A percentile compares a stretch with the other conserved stretches of the same genome.
phyloP scores from a whole-genome alignment of 352 stramenopile species.

The Halophytophthora polymorphica region DNA sequence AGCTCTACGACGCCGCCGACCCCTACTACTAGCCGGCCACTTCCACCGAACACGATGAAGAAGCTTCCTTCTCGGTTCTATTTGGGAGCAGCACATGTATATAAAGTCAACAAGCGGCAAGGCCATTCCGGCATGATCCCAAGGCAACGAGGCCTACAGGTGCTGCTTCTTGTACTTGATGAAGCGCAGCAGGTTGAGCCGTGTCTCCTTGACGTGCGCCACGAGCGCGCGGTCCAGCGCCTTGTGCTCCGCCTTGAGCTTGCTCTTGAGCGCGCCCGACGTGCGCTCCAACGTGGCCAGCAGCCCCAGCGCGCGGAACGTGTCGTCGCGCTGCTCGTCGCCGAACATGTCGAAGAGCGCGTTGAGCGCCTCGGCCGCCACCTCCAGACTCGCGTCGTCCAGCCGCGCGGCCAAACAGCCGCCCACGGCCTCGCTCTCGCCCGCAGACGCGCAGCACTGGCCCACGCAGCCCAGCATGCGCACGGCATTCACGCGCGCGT shows the following conservation, averaged over 20 bases:
- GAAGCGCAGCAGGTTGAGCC: conserved; percentile 83
- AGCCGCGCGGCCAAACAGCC: conserved; percentile 55
- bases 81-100: conserved; percentile 4
- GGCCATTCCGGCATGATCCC: too few species aligned
- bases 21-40: conserved; percentile 37
- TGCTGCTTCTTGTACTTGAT: conserved; percentile 93
- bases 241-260: conserved; percentile 77
- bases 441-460: conserved; percentile 53
- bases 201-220: conserved; percentile 84
- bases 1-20: conserved; percentile 69
- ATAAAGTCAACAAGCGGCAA: background rate
- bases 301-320: conserved; percentile 66
- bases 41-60: background rate
- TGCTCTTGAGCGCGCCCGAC: conserved; percentile 55
- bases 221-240: conserved; percentile 74
- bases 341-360: conserved; percentile 86
- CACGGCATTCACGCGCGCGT: conserved; percentile 73
- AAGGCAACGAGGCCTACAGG: conserved; percentile 38
- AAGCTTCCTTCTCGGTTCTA: too few species aligned
- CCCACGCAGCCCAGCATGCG: conserved; percentile 77
- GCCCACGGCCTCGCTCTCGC: conserved; percentile 75
- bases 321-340: conserved; percentile 75
- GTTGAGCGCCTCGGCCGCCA: conserved; percentile 84
- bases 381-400: conserved; percentile 69
- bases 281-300: conserved; percentile 64